phyloP scores from a whole-genome alignment of 192 early-diverging fungal species.

The Pecoramyces ruminantium region DNA sequence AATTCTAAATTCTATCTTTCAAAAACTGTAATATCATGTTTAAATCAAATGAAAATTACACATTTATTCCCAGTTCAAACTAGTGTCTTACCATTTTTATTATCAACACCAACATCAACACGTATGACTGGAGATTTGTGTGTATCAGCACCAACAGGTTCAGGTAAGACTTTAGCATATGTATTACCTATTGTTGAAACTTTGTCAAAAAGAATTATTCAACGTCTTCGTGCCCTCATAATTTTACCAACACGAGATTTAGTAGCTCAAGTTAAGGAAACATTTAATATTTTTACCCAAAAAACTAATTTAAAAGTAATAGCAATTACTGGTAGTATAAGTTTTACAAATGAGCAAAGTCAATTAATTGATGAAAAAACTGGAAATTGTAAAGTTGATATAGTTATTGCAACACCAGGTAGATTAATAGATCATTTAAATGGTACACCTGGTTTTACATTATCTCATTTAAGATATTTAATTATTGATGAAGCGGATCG shows the following conservation, averaged over 20 bases:
- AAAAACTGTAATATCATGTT: slow-evolving; percentile 14
- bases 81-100: slow-evolving; percentile 65
- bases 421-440: slow-evolving; percentile 78
- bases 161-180: slow-evolving; percentile 92
- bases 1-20: slow-evolving; percentile 43
- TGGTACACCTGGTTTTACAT: slow-evolving; percentile 67
- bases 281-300: slow-evolving; percentile 55
- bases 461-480: slow-evolving; percentile 81
- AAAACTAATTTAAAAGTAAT: slow-evolving; percentile 65
- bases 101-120: slow-evolving; percentile 44
- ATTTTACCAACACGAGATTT: slow-evolving; percentile 89
- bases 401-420: slow-evolving; percentile 90
- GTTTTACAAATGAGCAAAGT: not conserved
- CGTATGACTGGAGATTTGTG: slow-evolving; percentile 58
- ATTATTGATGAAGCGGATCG: slow-evolving; percentile 95
- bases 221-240: slow-evolving; percentile 69
- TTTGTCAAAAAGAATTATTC: slow-evolving; percentile 51
- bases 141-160: slow-evolving; percentile 88
- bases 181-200: slow-evolving; percentile 83
- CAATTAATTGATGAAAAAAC: not conserved
- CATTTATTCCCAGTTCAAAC: slow-evolving; percentile 41
- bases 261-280: slow-evolving; percentile 70
- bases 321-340: not conserved
- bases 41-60: slow-evolving; percentile 4
- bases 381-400: slow-evolving; percentile 49